Evolutionary conservation across 148 eudicot species (phyloP), one percentile per base, ranked within the genome.

Genomic region (Spergularia marina): DNA sequence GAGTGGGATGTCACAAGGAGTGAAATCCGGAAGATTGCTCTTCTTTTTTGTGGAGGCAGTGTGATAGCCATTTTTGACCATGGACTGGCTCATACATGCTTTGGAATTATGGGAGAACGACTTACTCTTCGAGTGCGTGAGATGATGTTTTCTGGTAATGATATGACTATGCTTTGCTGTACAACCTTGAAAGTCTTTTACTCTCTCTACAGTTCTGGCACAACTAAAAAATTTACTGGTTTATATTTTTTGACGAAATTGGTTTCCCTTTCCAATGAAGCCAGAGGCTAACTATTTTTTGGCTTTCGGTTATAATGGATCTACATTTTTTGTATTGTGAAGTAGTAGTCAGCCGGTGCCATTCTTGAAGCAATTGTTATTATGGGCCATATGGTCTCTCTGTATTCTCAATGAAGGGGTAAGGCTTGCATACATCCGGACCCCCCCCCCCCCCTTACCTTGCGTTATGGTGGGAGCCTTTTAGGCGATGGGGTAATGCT

Each of bases 61-160:
- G 77, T 82, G 39, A 30, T 91, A 34, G 83, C 90, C 30, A 86
- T 95, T 63, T 79, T 89, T 74, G 84, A 80, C 72, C 91, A 95
- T 74, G 94, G 90, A 74, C 80, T 82, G 56, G 80, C 96, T 52
- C 97, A 95, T 78, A 80, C 86, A 4, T 85, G 88, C 62, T 90
- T 95, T 53, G 99, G 98, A 53, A 89, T 95, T 70, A 88, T 95
- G 86, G 99, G 97, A 72, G 99, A 95, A 79, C 86, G 97, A 74
- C 94, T 95, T 58, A 95, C 99, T 11, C 92, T 95, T 79, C 94
- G 93, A 17, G 94, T 95, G 47, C 86, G 99, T 67, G 87, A 95
- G 77, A 88, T 54, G 83, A 95, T 95, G 99, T 92, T 95, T 83
- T 83, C 96, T 51, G 99, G 99, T 95, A 90, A 81, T 68, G 17